phyloP scores from a whole-genome alignment of 129 eudicot species.

The Solidago caesia region DNA sequence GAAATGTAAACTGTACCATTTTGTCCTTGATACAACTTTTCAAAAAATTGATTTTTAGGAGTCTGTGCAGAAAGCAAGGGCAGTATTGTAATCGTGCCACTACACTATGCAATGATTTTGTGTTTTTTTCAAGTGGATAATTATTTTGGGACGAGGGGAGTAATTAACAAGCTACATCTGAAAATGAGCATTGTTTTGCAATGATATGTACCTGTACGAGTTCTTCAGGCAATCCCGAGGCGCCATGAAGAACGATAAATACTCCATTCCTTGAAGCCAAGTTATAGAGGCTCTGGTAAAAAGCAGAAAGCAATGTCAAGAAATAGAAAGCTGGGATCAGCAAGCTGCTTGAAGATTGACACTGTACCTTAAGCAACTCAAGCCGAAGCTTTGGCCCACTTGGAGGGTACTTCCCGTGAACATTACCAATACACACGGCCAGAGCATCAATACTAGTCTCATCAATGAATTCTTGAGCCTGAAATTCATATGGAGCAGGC shows the following conservation, averaged over 20 bases:
- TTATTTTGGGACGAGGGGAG: too few species aligned
- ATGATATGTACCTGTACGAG: slow-evolving; percentile 62
- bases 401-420: slow-evolving; percentile 96
- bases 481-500: slow-evolving; percentile 30
- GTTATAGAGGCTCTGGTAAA: slow-evolving; percentile 60
- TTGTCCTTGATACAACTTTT: too few species aligned
- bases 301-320: slow-evolving; percentile 1
- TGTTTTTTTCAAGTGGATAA: too few species aligned
- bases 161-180: not conserved
- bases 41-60: too few species aligned
- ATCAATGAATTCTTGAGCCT: slow-evolving; percentile 89
- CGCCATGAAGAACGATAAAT: slow-evolving; percentile 92
- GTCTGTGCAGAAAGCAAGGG: too few species aligned
- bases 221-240: slow-evolving; percentile 84
- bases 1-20: too few species aligned
- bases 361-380: slow-evolving; percentile 78
- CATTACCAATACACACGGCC: slow-evolving; percentile 98
- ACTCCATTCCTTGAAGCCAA: slow-evolving; percentile 71
- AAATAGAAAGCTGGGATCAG: not conserved
- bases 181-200: not conserved
- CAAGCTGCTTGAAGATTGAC: not conserved
- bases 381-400: slow-evolving; percentile 88
- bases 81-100: too few species aligned
- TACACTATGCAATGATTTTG: too few species aligned
- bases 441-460: slow-evolving; percentile 88